phyloP scores from a whole-genome alignment of 352 stramenopile species.

The Phytophthora multivora region DNA sequence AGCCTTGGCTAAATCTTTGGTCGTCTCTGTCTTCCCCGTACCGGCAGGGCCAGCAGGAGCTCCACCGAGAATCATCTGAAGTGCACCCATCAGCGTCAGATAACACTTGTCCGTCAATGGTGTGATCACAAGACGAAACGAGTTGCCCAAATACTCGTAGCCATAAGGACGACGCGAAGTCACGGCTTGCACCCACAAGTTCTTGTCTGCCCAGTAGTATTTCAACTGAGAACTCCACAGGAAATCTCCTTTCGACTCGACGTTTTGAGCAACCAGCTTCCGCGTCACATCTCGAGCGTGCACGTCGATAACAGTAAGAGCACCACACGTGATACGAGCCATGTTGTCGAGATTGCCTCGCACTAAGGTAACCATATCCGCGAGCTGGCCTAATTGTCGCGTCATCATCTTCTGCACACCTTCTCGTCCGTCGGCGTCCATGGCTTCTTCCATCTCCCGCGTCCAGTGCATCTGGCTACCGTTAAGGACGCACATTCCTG shows the following conservation, averaged over 20 bases:
- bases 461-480: conserved; percentile 96
- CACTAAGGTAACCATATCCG: conserved; percentile 94
- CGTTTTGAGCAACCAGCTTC: conserved; percentile 90
- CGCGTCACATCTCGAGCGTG: conserved; percentile 95
- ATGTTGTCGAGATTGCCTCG: conserved; percentile 89
- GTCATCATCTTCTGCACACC: conserved; percentile 84
- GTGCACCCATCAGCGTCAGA: conserved; percentile 94
- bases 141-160: conserved; percentile 98
- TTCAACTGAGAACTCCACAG: conserved; percentile 87
- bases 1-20: conserved; percentile 95
- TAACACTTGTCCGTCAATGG: conserved; percentile 97
- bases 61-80: conserved; percentile 96
- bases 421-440: conserved; percentile 75
- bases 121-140: conserved; percentile 95
- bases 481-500: conserved; percentile 91
- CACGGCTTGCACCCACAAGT: conserved; percentile 91
- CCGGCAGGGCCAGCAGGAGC: conserved; percentile 92
- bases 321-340: conserved; percentile 88
- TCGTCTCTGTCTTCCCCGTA: conserved; percentile 96
- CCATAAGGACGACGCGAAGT: conserved; percentile 91
- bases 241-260: conserved; percentile 89
- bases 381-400: conserved; percentile 87
- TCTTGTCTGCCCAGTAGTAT: conserved; percentile 93
- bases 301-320: conserved; percentile 95
- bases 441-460: conserved; percentile 86